A percentile compares a stretch with the other conserved stretches of the same genome.
Evolutionary conservation across 2,329 filamentous ascomycete species (phyloP).

Genomic region (Fusarium sp.): DNA sequence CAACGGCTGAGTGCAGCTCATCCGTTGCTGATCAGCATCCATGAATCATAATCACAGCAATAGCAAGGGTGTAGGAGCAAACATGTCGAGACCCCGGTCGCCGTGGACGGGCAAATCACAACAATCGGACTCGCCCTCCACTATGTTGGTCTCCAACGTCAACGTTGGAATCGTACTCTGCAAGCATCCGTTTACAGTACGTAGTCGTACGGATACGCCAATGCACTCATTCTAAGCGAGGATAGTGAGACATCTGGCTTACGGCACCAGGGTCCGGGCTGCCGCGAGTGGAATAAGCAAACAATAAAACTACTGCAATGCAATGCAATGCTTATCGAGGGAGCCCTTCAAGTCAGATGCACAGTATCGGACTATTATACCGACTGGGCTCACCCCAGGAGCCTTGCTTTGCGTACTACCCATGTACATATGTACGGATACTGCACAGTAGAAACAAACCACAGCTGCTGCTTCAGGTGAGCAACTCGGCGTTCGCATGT

Average conservation of each 20-base stretch:
- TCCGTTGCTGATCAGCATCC: conserved; percentile 23
- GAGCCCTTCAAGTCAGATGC: conserved; percentile 4
- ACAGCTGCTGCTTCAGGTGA: neutral
- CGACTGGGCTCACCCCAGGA: conserved; percentile 19
- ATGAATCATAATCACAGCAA: conserved; percentile 14
- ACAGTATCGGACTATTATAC: conserved; percentile 13
- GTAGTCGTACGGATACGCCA: neutral
- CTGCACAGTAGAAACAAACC: conserved; percentile 19
- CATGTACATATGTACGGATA: neutral
- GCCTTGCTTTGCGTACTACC: conserved; percentile 15
- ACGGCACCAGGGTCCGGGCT: conserved; percentile 26
- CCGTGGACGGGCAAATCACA: conserved; percentile 11
- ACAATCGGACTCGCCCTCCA: neutral
- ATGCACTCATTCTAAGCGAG: conserved; percentile 4
- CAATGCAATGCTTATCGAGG: conserved; percentile 34
- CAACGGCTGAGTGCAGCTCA: conserved; percentile 24
- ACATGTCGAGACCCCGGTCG: conserved; percentile 20
- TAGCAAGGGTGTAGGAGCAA: conserved; percentile 21
- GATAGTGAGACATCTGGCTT: conserved; percentile 8
- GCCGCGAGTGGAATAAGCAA: conserved; percentile 24
- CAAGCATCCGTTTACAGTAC: conserved; percentile 12
- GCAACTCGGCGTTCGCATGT: neutral
- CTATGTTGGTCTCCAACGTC: neutral
- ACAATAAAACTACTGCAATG: conserved; percentile 29
- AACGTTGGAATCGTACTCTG: conserved; percentile 15